Evolutionary conservation across 768 basidiomycete genomes (phyloP).

Genomic region (Tylopilus plumbeoviolaceoides): DNA sequence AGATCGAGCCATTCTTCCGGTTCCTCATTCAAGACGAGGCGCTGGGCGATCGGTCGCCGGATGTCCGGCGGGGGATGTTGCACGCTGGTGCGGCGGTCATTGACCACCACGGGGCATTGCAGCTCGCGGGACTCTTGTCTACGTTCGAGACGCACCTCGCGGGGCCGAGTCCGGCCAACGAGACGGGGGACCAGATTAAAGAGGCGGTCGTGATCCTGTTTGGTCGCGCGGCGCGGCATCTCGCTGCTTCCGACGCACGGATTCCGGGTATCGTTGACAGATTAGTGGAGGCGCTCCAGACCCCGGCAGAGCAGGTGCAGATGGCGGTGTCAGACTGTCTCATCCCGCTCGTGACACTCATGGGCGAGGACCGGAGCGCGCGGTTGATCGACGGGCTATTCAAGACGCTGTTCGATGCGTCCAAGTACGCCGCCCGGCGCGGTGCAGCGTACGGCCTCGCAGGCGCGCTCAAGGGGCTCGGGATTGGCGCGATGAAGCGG

Average conservation of each 20-base stretch:
- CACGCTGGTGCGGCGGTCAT: constrained; percentile 76
- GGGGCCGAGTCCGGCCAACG: constrained; percentile 50
- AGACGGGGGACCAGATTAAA: constrained; percentile 82
- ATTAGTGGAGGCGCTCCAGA: constrained; percentile 84
- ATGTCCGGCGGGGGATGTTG: constrained; percentile 88
- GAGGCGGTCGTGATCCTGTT: constrained; percentile 95
- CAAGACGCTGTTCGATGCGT: constrained; percentile 67
- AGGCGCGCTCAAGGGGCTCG: constrained; percentile 88
- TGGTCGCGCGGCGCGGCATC: constrained; percentile 86
- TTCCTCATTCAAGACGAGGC: constrained; percentile 87
- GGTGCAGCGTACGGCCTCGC: constrained; percentile 97
- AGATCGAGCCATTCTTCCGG: constrained; percentile 69
- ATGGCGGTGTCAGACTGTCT: constrained; percentile 95
- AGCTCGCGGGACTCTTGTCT: constrained; percentile 68
- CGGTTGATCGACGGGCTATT: constrained; percentile 74
- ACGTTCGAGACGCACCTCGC: constrained; percentile 79
- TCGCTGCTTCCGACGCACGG: constrained; percentile 71
- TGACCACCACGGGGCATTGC: constrained; percentile 73
- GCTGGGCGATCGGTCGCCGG: constrained; percentile 77
- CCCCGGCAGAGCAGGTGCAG: constrained; percentile 94
- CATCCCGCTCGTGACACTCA: constrained; percentile 74
- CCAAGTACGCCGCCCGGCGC: constrained; percentile 91
- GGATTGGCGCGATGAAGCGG: constrained; percentile 81
- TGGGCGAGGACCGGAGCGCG: constrained; percentile 42
- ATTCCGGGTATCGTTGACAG: constrained; percentile 80